Conservation (phyloP, 75 land plant species). For the Gnetum montanum region DNA sequence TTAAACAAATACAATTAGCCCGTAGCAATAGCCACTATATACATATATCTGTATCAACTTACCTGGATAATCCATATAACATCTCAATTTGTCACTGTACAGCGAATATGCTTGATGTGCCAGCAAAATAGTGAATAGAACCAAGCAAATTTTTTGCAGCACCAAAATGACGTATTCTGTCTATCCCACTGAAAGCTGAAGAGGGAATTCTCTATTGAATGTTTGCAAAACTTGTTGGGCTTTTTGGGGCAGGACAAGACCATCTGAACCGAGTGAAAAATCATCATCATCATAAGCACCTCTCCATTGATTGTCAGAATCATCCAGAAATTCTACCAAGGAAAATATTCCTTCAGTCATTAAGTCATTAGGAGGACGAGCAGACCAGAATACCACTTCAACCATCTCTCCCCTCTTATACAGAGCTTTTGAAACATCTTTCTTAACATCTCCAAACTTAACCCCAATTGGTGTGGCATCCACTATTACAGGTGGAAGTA, state of each 20-base stretch:
- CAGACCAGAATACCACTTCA: constrained; percentile 52
- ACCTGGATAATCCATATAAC: too few relatives aligned
- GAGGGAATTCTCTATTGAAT: constrained; percentile 69
- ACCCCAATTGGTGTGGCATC: constrained; percentile 48
- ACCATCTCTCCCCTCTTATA: constrained; percentile 47
- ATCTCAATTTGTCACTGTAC: too few relatives aligned
- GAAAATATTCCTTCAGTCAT: constrained; percentile 73
- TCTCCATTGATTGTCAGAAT: constrained; percentile 28
- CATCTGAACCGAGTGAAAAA: constrained; percentile 49
- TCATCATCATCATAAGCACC: constrained; percentile 72
- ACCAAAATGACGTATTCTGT: constrained; percentile 74
- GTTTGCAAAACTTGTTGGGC: constrained; percentile 38
- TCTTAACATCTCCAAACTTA: constrained; percentile 51
- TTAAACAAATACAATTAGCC: too few relatives aligned
- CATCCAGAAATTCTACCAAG: constrained; percentile 46
- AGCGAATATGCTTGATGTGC: constrained; percentile 57
- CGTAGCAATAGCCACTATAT: too few relatives aligned
- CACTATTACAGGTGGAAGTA: constrained; percentile 41
- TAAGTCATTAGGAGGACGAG: constrained; percentile 71
- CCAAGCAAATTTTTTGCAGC: constrained; percentile 39
- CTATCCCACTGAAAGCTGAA: constrained; percentile 40
- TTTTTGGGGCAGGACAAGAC: constrained; percentile 17
- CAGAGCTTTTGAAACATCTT: constrained; percentile 28
- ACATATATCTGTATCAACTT: too few relatives aligned
- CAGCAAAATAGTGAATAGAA: constrained; percentile 53